phyloP scores from a whole-genome alignment of 108 stramenopile species.

The Cyclostephanos tholiformis region DNA sequence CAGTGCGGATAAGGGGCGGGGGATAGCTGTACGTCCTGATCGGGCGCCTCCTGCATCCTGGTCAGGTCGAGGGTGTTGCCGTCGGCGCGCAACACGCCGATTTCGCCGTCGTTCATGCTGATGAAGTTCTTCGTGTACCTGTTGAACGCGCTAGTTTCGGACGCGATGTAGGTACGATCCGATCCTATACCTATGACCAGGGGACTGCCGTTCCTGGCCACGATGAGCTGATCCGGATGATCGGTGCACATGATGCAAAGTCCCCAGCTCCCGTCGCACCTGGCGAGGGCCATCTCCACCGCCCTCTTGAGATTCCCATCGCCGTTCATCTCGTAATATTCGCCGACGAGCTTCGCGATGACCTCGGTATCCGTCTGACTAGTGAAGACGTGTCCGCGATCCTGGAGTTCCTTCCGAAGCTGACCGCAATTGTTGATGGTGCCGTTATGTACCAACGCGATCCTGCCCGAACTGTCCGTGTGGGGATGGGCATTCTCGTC shows the following conservation, averaged over 20 bases:
- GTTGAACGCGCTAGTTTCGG: slow-evolving; percentile 98
- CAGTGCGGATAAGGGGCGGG: slow-evolving; percentile 97
- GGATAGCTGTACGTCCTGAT: slow-evolving; percentile 90
- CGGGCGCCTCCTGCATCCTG: slow-evolving; percentile 88
- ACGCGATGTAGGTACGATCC: slow-evolving; percentile 94
- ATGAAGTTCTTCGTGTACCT: slow-evolving; percentile 98
- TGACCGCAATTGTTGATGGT: slow-evolving; percentile 96
- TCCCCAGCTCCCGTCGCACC: slow-evolving; percentile 96
- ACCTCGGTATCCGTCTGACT: slow-evolving; percentile 99
- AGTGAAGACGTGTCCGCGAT: slow-evolving; percentile 82
- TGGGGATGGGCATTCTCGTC: slow-evolving; percentile 99
- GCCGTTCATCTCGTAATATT: slow-evolving; percentile 58
- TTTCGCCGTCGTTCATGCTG: slow-evolving; percentile 98
- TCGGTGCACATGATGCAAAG: slow-evolving; percentile 85
- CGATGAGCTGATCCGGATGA: slow-evolving; percentile 91
- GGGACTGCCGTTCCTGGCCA: slow-evolving; percentile 97
- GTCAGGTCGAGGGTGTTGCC: slow-evolving; percentile 89
- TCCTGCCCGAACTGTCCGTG: slow-evolving; percentile 89
- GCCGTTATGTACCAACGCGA: slow-evolving; percentile 99
- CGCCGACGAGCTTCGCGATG: slow-evolving; percentile 94
- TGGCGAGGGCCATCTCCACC: slow-evolving; percentile 80
- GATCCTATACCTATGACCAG: slow-evolving; percentile 95
- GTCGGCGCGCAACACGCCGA: slow-evolving; percentile 93
- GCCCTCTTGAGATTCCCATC: slow-evolving; percentile 75
- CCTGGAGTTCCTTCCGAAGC: slow-evolving; percentile 84